Evolutionary conservation across 1,139 yeast species (phyloP).

Genomic region (Lizanozyma gosingica): DNA sequence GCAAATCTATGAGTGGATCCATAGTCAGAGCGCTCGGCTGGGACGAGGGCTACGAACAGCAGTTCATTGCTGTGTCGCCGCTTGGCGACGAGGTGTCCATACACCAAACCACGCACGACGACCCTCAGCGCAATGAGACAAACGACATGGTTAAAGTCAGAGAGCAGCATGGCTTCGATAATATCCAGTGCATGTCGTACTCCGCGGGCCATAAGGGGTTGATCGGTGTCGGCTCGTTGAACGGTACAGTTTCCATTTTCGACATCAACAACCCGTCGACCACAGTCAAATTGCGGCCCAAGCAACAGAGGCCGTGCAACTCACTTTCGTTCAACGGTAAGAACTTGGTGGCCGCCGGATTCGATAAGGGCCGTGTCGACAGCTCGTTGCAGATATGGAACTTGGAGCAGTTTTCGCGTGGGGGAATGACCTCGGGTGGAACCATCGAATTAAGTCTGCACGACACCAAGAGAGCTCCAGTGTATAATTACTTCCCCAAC

Average conservation of each 20-base stretch:
- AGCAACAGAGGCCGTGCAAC: slow-evolving; percentile 69
- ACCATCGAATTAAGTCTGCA: not conserved
- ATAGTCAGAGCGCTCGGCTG: slow-evolving; percentile 51
- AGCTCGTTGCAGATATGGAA: slow-evolving; percentile 78
- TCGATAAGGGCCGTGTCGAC: slow-evolving; percentile 75
- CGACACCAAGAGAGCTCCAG: slow-evolving; percentile 40
- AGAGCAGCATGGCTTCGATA: slow-evolving; percentile 59
- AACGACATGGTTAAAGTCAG: slow-evolving; percentile 37
- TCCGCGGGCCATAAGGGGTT: slow-evolving; percentile 49
- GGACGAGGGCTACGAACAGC: slow-evolving; percentile 48
- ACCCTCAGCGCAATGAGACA: slow-evolving; percentile 21
- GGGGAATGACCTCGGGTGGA: slow-evolving; percentile 22
- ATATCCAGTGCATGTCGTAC: slow-evolving; percentile 64
- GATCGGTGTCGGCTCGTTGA: slow-evolving; percentile 65
- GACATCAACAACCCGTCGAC: slow-evolving; percentile 41
- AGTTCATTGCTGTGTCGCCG: slow-evolving; percentile 56
- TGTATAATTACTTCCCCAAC: slow-evolving; percentile 56
- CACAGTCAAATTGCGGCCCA: slow-evolving; percentile 45
- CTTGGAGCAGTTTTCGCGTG: slow-evolving; percentile 47
- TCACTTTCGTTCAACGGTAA: slow-evolving; percentile 58
- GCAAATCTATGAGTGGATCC: slow-evolving; percentile 37
- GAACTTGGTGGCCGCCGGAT: slow-evolving; percentile 67
- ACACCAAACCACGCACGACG: slow-evolving; percentile 42
- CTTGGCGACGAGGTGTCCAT: slow-evolving; percentile 59
- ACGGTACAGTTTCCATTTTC: slow-evolving; percentile 58